Evolutionary conservation across 768 basidiomycete genomes (phyloP).

Genomic region (Russula sp.): DNA sequence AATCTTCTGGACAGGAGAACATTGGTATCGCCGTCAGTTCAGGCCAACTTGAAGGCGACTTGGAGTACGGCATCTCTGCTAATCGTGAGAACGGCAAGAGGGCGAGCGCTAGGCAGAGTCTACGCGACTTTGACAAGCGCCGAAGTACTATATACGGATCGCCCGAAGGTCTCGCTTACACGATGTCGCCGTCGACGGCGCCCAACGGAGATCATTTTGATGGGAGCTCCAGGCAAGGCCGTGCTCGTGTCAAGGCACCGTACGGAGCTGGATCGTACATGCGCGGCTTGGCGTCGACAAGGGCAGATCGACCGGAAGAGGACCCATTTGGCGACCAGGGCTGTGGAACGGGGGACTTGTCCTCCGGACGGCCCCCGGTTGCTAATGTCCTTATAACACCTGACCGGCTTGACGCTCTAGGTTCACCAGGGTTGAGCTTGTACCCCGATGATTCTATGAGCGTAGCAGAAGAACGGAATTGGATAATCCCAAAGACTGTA

Average conservation of each 20-base stretch:
- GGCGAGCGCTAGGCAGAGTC: conserved; percentile 17
- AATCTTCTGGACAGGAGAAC: conserved; percentile 14
- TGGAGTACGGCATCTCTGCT: neutral
- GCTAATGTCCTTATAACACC: conserved; percentile 34
- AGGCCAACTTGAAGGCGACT: conserved; percentile 1
- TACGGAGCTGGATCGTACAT: conserved; percentile 51
- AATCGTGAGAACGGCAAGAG: conserved; percentile 12
- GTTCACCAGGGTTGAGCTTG: conserved; percentile 54
- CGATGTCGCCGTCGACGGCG: conserved; percentile 28
- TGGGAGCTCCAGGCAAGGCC: conserved; percentile 32
- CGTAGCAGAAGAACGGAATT: conserved; percentile 38
- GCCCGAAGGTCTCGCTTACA: conserved; percentile 21
- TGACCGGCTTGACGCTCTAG: conserved; percentile 29
- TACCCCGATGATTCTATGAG: conserved; percentile 73
- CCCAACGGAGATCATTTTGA: conserved; percentile 22
- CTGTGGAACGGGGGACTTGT: conserved; percentile 29
- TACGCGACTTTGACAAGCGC: conserved; percentile 16
- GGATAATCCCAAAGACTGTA: conserved; percentile 23
- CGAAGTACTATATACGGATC: conserved; percentile 21
- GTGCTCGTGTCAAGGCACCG: conserved; percentile 62
- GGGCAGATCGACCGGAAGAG: conserved; percentile 26
- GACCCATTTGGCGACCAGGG: conserved; percentile 34
- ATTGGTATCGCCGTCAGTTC: conserved; percentile 24
- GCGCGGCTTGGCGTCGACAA: conserved; percentile 44
- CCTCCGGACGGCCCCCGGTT: conserved; percentile 27